Base-by-base conservation (phyloP, 306 rosid genomes). In the Gastrolobium villosum region DNA sequence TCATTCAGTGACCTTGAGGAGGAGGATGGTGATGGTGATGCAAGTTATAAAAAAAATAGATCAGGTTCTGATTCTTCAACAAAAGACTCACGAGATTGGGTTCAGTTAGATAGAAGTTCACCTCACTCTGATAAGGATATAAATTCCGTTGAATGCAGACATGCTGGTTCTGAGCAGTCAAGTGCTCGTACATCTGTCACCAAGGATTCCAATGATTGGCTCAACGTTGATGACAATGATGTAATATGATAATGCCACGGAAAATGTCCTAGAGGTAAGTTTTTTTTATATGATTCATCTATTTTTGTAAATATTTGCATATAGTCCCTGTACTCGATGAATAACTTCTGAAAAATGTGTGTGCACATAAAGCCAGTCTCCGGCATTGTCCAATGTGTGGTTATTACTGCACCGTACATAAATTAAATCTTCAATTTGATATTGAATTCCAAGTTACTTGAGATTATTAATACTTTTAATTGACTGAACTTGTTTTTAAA, bases 1-100 rank as follows among this genome's bases (percentile, higher is more conserved):
- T 89, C 99, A 3, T 94, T 94, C 84, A 94, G 99, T 67, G 99
- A 94, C 81, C 97, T 94, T 20, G 99, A 94, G 86, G 99, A 94
- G 26, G 98, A 94, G 0, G 99, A 92, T 59, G 88, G 84, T 36
- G 92, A 87, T 20, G 86, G 63, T 2, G 86, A 89, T 39, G 73
- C 62, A 54, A 81, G 78, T 83, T 83, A 87, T 84, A 90, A 87
- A 75, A 95, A 89, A 70, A 85, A 63, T 30, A 75, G 87, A 54
- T 90, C 96, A 2, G 90, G 97, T 34, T 94, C 98, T 44, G 97
- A 92, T 83, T 92, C 94, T 10, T 94, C 97, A 7, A 74, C 97
- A 7, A 92, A 89, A 86, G 97, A 92, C 68, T 94, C 98, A 3
- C 80, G 96, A 70, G 98, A 92, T 49, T 94, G 98, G 98, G 97